Percentiles rank a stretch among this genome's conserved stretches.
Conservation (phyloP, 1,139 yeast species). For the Pichia sp. region DNA sequence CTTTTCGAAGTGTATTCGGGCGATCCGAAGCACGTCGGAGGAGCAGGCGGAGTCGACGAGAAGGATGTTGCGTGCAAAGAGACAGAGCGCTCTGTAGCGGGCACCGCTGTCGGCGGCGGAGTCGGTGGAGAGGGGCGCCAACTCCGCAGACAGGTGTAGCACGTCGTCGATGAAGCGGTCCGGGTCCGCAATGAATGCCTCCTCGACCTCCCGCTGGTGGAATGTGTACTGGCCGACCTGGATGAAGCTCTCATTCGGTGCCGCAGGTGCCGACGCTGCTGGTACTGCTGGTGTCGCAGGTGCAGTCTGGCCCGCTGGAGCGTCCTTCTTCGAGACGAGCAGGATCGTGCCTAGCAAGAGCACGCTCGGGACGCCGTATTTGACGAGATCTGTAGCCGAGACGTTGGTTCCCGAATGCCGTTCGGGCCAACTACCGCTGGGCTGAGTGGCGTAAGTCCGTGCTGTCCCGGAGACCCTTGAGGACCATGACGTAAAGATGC, state of each 20-base stretch:
- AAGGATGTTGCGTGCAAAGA: neutral
- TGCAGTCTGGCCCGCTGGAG: neutral
- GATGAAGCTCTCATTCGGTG: neutral
- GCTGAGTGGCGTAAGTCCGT: neutral
- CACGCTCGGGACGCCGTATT: neutral
- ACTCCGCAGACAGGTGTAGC: neutral
- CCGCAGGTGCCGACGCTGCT: neutral
- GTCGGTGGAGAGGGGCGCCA: neutral
- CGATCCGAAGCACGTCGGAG: neutral
- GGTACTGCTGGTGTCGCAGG: neutral
- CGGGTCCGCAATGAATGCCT: slow-evolving; percentile 3
- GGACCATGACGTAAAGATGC: neutral
- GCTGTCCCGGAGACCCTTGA: neutral
- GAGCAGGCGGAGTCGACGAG: neutral
- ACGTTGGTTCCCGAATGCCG: neutral
- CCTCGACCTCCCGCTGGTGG: slow-evolving; percentile 3
- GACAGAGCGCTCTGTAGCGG: neutral
- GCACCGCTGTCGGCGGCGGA: neutral
- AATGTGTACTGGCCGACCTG: neutral
- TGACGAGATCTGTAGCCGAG: neutral
- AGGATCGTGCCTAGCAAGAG: neutral
- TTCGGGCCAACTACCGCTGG: neutral
- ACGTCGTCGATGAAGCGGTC: neutral
- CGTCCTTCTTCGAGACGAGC: neutral
- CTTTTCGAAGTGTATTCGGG: slow-evolving; percentile 1